Conservation (phyloP, 2,329 filamentous ascomycete genomes). For the Monosporascus sp. region DNA sequence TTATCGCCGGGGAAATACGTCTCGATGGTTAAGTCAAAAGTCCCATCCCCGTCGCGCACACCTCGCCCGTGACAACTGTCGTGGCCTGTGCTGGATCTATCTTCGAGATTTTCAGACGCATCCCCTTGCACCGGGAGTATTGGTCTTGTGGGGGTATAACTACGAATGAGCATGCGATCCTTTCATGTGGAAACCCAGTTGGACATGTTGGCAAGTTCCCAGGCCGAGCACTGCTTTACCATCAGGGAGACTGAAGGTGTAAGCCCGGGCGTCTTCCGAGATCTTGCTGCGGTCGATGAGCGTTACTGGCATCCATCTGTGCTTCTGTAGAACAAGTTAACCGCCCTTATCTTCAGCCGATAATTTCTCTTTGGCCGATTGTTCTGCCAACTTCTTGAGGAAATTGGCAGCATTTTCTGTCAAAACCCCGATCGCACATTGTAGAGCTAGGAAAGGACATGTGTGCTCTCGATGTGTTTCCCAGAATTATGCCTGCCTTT, state of each 20-base stretch:
- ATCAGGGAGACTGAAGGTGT: not conserved
- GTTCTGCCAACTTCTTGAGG: not conserved
- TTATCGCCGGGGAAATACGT: conserved; percentile 42
- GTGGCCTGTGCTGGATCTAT: not conserved
- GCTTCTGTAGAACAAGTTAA: not conserved
- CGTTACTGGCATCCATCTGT: not conserved
- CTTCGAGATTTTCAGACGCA: not conserved
- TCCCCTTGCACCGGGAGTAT: conserved; percentile 24
- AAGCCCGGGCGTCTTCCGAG: not conserved
- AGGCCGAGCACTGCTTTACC: conserved; percentile 36
- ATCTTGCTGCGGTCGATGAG: not conserved
- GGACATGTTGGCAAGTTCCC: conserved; percentile 46
- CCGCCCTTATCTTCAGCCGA: not conserved
- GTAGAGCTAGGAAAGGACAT: not conserved
- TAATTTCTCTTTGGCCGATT: not conserved
- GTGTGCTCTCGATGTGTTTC: too few relatives aligned
- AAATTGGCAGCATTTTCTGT: not conserved
- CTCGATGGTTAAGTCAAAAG: conserved; percentile 44
- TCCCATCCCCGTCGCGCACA: conserved; percentile 31
- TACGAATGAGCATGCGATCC: conserved; percentile 44
- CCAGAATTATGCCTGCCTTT: not conserved
- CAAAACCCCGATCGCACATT: not conserved
- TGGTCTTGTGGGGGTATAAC: conserved; percentile 45
- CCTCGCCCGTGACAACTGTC: not conserved
- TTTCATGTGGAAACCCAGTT: conserved; percentile 46